Evolutionary conservation across 2,329 filamentous ascomycete genomes (phyloP).

Genomic region (Clarireedia hainanense): DNA sequence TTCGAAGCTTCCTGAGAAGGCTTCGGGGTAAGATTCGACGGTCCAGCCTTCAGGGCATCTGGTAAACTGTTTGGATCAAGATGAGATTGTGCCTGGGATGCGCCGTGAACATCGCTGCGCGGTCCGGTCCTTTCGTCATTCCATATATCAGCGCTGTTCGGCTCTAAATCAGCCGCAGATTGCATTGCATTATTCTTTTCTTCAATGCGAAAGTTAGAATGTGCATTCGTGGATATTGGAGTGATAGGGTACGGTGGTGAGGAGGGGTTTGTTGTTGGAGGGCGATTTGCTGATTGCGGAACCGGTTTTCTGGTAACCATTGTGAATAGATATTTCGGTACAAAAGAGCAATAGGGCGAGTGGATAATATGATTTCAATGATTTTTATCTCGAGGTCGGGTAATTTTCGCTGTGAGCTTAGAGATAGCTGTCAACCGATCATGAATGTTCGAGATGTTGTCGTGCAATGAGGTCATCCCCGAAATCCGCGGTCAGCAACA

Average conservation of each 20-base stretch:
- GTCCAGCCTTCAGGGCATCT: constrained; percentile 23
- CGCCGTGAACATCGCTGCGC: background rate
- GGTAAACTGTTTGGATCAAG: constrained; percentile 16
- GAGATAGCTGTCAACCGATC: background rate
- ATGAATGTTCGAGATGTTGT: background rate
- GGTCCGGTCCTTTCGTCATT: constrained; percentile 11
- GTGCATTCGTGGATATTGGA: constrained; percentile 12
- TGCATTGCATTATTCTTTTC: constrained; percentile 13
- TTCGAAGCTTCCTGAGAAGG: constrained; percentile 19
- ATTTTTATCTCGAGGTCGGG: too few relatives aligned
- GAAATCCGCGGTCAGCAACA: background rate
- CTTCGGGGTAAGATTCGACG: constrained; percentile 16
- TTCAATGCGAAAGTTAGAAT: constrained; percentile 12
- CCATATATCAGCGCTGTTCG: constrained; percentile 21
- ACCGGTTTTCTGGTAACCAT: constrained; percentile 28
- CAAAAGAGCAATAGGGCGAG: background rate
- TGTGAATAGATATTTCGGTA: background rate
- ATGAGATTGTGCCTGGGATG: background rate
- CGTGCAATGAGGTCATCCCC: background rate
- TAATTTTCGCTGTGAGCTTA: too few relatives aligned
- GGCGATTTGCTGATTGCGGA: constrained; percentile 13
- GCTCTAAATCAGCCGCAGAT: constrained; percentile 13
- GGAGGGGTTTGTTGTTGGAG: constrained; percentile 3
- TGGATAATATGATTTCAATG: background rate
- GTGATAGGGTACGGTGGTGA: constrained; percentile 23